phyloP scores from a whole-genome alignment of 2,329 filamentous ascomycete genomes.

The Cylindrodendrum hubeiense region DNA sequence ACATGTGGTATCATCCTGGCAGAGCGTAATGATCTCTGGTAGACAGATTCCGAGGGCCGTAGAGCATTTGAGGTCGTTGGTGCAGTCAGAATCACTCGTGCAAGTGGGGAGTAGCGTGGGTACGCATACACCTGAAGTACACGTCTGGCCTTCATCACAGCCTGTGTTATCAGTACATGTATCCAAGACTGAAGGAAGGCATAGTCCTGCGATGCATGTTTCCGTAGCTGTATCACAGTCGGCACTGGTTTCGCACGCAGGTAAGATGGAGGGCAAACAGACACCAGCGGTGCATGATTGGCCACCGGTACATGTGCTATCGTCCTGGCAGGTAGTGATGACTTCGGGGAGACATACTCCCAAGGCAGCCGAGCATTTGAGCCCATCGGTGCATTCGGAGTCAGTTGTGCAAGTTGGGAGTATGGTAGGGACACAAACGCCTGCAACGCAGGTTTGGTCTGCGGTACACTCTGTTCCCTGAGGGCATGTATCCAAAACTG shows the following conservation, averaged over 20 bases:
- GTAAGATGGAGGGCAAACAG: conserved; percentile 10
- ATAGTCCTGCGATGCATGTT: neutral
- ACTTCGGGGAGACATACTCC: conserved; percentile 10
- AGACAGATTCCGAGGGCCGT: conserved; percentile 5
- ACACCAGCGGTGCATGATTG: conserved; percentile 15
- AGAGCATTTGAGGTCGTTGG: neutral
- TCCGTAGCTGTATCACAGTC: neutral
- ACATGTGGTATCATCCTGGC: too few relatives aligned
- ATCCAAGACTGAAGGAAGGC: neutral
- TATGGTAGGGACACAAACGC: conserved; percentile 13
- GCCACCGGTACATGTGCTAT: neutral
- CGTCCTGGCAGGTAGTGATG: neutral
- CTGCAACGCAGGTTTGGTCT: neutral
- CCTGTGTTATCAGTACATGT: neutral
- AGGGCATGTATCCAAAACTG: neutral
- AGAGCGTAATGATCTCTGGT: conserved; percentile 2
- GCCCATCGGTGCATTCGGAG: neutral
- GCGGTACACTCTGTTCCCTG: neutral
- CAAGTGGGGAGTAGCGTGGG: conserved; percentile 3
- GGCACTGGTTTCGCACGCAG: neutral
- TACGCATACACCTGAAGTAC: conserved; percentile 9
- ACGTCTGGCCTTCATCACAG: neutral
- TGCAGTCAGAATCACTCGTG: neutral
- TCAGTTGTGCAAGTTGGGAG: conserved; percentile 5
- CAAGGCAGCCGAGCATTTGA: neutral